Percentiles rank a stretch among this genome's conserved stretches.
These are phyloP conservation scores for Delonix regia DNA, from an alignment of 306 rosid genomes.

Conservation along the genomic window DNA sequence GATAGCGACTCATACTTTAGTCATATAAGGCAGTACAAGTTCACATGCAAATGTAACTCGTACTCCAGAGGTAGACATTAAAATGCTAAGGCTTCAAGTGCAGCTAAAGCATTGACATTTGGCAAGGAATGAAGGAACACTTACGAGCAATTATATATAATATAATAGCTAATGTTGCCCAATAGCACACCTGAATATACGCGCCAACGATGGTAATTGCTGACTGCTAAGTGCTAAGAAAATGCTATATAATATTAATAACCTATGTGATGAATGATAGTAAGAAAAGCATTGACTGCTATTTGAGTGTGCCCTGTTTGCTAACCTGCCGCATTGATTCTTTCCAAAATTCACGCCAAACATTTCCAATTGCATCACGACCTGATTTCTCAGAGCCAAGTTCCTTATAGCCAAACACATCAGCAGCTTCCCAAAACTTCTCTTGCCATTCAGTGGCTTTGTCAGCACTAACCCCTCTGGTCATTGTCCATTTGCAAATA, in stretches of 20 bases:
- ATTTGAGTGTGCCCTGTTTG: slow-evolving; percentile 24
- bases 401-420: slow-evolving; percentile 90
- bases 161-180: neutral
- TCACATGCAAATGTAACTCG: neutral
- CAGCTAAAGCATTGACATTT: neutral
- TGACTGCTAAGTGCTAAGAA: neutral
- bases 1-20: neutral
- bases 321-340: slow-evolving; percentile 86
- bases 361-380: slow-evolving; percentile 82
- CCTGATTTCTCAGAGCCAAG: slow-evolving; percentile 99
- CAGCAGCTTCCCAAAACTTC: slow-evolving; percentile 94
- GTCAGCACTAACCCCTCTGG: slow-evolving; percentile 84
- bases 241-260: slow-evolving; percentile 6
- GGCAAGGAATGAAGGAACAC: neutral
- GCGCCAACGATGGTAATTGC: neutral
- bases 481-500: slow-evolving; percentile 86
- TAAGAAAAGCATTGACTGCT: slow-evolving; percentile 1
- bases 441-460: slow-evolving; percentile 85
- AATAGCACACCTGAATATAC: neutral
- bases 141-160: neutral
- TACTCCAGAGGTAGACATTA: neutral
- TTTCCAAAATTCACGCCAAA: slow-evolving; percentile 95
- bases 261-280: neutral
- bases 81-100: neutral
- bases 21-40: neutral